Evolutionary conservation across 805 yeast species (phyloP).

Genomic region (Kodamaea nitidulidarum): DNA sequence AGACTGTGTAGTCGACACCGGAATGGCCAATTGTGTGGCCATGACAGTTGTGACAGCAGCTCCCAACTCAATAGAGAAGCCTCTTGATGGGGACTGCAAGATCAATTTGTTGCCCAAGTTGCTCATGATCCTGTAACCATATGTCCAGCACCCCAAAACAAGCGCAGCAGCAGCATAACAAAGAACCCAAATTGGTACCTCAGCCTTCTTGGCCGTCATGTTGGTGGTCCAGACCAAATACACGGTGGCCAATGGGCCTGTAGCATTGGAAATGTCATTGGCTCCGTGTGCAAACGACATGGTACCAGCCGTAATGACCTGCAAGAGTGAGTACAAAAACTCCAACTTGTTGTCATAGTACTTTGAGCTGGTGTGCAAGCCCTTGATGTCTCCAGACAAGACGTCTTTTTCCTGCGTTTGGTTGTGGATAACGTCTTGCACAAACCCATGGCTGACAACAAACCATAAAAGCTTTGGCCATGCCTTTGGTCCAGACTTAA

Average conservation of each 20-base stretch:
- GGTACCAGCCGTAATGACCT: conserved; percentile 69
- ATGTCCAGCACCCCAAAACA: conserved; percentile 67
- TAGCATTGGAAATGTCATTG: conserved; percentile 73
- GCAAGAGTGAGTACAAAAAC: conserved; percentile 62
- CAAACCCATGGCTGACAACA: conserved; percentile 54
- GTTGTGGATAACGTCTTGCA: conserved; percentile 54
- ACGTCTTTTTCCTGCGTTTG: conserved; percentile 40
- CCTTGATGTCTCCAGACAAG: conserved; percentile 44
- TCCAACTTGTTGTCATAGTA: conserved; percentile 69
- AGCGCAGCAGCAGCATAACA: conserved; percentile 64
- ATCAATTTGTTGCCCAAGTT: conserved; percentile 72
- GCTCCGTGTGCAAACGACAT: conserved; percentile 85
- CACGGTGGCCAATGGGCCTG: conserved; percentile 69
- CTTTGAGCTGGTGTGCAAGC: conserved; percentile 55
- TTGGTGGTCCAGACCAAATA: conserved; percentile 59
- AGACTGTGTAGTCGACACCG: conserved; percentile 74
- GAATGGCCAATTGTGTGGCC: conserved; percentile 70
- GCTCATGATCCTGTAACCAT: conserved; percentile 66
- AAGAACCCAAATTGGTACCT: conserved; percentile 69
- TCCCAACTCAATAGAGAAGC: conserved; percentile 72
- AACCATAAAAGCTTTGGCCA: conserved; percentile 54
- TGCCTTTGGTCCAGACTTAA: conserved; percentile 40
- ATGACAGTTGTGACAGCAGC: conserved; percentile 72
- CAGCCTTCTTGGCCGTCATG: conserved; percentile 42
- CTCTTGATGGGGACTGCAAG: conserved; percentile 74